Evolutionary conservation across 768 basidiomycete species (phyloP), one percentile per base, ranked within the genome.

Genomic region (Tulasnella sp.): DNA sequence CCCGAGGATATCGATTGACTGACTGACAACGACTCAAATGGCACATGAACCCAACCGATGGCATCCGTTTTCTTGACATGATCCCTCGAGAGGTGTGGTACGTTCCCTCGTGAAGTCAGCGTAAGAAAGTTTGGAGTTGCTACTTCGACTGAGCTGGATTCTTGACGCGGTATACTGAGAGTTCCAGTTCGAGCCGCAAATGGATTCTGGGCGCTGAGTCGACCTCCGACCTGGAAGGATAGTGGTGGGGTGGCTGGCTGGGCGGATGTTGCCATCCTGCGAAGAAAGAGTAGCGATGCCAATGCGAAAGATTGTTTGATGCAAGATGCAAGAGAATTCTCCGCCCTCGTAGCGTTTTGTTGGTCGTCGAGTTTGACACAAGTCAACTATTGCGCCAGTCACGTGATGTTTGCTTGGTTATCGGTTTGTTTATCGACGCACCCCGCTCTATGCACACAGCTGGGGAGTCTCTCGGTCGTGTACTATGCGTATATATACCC

Each of bases 21-120:
- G 34, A 74, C 84, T 69, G 85, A 95, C 94, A 95, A 96, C 28
- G 91, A 89, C 86, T 96, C 94, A 83, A 95, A 95, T 0, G 94
- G 91, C 0, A 95, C 86, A 81, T 93, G 89, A 0, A 93, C 85
- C 90, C 93, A 93, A 80, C 85, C 88, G 44, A 94, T 89, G 0
- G 90, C 88, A 12, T 86, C 82, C 1, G 89, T 89, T 41, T 82
- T 82, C 28, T 83, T 83, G 34, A 88, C 85, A 79, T 93, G 90
- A 83, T 94, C 93, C 69, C 90, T 86, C 11, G 93, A 92, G 7
- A 95, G 86, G 85, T 96, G 94, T 0, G 92, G 92, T 0, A 96
- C 87, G 40, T 92, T 87, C 0, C 94, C 94, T 20, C 94, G 91
- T 64, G 92, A 92, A 5, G 94, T 94, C 4, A 88, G 85, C 0